Evolutionary conservation across 805 yeast genomes (phyloP).

Genomic region (Yarrowia sp.): DNA sequence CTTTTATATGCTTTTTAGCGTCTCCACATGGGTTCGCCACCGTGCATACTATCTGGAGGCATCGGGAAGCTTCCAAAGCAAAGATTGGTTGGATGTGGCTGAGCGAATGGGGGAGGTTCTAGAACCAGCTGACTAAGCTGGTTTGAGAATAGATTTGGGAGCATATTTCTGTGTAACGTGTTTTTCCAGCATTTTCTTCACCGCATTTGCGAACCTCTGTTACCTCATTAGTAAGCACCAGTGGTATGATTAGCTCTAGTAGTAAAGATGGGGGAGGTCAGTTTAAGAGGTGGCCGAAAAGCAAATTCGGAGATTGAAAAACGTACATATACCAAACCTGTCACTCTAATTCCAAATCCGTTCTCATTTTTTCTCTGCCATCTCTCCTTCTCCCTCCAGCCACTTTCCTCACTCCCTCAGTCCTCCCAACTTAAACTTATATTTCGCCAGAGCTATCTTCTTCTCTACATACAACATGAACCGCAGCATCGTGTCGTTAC

Average conservation of each 20-base stretch:
- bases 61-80: slow-evolving; percentile 15
- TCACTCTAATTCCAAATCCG: not conserved
- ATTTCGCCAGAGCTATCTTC: not conserved
- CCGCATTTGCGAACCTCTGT: no score
- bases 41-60: slow-evolving; percentile 1
- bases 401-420: no score
- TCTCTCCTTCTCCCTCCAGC: not conserved
- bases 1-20: no score
- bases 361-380: not conserved
- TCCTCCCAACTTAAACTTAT: slow-evolving; percentile 11
- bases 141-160: no score
- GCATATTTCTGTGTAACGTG: no score
- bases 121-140: no score
- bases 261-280: not conserved
- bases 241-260: not conserved
- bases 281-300: not conserved
- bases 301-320: not conserved
- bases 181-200: no score
- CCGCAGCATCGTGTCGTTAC: slow-evolving; percentile 35
- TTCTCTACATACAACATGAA: slow-evolving; percentile 17
- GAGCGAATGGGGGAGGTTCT: no score
- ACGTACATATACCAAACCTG: not conserved
- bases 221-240: not conserved
- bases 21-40: not conserved
- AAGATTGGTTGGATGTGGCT: not conserved